These are phyloP conservation scores for Acanthochlamys bracteata DNA, from an alignment of 106 monocot genomes.

Conservation along the genomic window DNA sequence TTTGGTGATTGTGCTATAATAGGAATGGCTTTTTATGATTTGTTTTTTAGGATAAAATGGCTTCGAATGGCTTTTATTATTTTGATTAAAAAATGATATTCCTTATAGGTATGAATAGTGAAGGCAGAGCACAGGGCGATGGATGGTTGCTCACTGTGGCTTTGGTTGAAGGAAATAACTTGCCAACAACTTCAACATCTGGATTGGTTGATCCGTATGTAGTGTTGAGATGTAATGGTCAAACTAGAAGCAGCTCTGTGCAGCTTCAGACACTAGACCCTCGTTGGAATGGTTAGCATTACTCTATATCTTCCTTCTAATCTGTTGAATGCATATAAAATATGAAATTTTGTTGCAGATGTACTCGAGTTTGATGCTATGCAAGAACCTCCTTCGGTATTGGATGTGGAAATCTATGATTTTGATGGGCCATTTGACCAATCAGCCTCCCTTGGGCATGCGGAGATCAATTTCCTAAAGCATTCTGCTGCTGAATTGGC, in stretches of 20 bases:
- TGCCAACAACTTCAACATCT: slow-evolving; percentile 22
- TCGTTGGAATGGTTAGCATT: slow-evolving; percentile 64
- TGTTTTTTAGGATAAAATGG: too few species aligned
- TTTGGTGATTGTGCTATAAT: too few species aligned
- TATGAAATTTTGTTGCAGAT: slow-evolving; percentile 21
- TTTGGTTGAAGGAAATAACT: slow-evolving; percentile 47
- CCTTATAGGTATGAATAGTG: slow-evolving; percentile 61
- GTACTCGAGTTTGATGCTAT: slow-evolving; percentile 74
- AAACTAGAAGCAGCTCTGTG: slow-evolving; percentile 62
- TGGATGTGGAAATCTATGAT: slow-evolving; percentile 48
- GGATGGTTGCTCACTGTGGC: slow-evolving; percentile 74
- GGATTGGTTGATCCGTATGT: slow-evolving; percentile 53
- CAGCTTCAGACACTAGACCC: slow-evolving; percentile 61
- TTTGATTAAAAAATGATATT: too few species aligned
- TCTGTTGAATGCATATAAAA: background rate
- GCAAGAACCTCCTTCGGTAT: slow-evolving; percentile 61
- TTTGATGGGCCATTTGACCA: slow-evolving; percentile 61
- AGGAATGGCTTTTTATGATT: too few species aligned
- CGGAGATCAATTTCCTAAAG: slow-evolving; percentile 58
- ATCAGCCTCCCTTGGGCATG: slow-evolving; percentile 42
- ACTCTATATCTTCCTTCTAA: background rate
- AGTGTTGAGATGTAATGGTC: slow-evolving; percentile 52
- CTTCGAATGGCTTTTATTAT: too few species aligned
- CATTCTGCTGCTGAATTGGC: slow-evolving; percentile 38
- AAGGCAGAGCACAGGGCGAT: slow-evolving; percentile 43